Conservation (phyloP, 148 eudicot genomes). For the Silene conica region DNA sequence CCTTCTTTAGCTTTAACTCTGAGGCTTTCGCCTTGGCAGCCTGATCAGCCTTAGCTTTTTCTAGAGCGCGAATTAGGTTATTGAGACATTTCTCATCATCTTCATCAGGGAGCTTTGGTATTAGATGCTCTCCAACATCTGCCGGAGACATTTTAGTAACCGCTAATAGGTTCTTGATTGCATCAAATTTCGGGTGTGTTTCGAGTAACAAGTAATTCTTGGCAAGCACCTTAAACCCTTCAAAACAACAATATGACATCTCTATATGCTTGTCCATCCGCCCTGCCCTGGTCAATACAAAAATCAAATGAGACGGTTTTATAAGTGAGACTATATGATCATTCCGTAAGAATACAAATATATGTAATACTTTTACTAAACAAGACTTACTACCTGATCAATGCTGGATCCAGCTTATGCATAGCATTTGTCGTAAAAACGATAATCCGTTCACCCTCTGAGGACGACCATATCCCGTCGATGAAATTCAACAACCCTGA, state of each 20-base stretch:
- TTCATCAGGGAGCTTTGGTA: conserved; percentile 11
- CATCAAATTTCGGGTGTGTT: conserved; percentile 15
- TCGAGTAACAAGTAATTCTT: conserved; percentile 21
- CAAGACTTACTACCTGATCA: conserved; percentile 8
- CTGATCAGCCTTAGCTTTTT: conserved; percentile 5
- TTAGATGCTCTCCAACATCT: conserved; percentile 19
- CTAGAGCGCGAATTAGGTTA: conserved; percentile 14
- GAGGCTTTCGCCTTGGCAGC: background rate
- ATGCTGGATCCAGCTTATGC: conserved; percentile 25
- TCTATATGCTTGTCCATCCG: conserved; percentile 26
- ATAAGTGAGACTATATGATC: no score
- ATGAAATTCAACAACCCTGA: conserved; percentile 21
- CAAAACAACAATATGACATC: conserved; percentile 18
- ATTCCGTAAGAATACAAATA: no score
- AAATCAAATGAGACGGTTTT: background rate
- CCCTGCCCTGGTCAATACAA: conserved; percentile 21
- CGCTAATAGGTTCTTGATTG: conserved; percentile 4
- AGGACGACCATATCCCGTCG: conserved; percentile 29
- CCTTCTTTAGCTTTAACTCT: background rate
- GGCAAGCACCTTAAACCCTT: conserved; percentile 20
- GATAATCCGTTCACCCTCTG: conserved; percentile 27
- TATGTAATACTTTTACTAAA: no score
- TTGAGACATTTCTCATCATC: conserved; percentile 10
- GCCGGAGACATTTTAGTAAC: conserved; percentile 18
- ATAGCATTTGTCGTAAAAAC: conserved; percentile 29